Percentiles rank a stretch among this genome's conserved stretches.
phyloP scores from a whole-genome alignment of 805 yeast species.

The Myxozyma udenii region DNA sequence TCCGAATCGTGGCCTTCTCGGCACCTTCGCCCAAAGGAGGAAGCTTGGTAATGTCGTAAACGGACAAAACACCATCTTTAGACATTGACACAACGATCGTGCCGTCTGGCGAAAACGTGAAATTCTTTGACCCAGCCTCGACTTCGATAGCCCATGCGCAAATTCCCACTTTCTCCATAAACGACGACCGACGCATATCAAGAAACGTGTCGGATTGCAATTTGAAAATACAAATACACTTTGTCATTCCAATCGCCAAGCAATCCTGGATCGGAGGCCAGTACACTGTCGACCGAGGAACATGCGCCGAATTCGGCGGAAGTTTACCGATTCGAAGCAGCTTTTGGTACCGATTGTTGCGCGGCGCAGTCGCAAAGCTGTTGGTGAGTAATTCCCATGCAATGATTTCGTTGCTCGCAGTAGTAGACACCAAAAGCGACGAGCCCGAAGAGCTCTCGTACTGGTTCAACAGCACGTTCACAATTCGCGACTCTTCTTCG shows the following conservation, averaged over 20 bases:
- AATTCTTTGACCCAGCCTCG: slow-evolving; percentile 14
- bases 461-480: slow-evolving; percentile 15
- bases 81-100: slow-evolving; percentile 14
- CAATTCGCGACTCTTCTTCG: slow-evolving; percentile 18
- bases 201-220: slow-evolving; percentile 12
- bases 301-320: slow-evolving; percentile 27
- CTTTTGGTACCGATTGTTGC: slow-evolving; percentile 24
- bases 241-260: slow-evolving; percentile 20
- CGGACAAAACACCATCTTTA: slow-evolving; percentile 10
- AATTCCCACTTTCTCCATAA: slow-evolving; percentile 11
- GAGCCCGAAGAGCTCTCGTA: slow-evolving; percentile 13
- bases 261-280: slow-evolving; percentile 21
- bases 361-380: slow-evolving; percentile 12
- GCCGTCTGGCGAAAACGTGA: slow-evolving; percentile 23
- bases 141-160: slow-evolving; percentile 17
- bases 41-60: slow-evolving; percentile 17
- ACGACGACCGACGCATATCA: slow-evolving; percentile 19
- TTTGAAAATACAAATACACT: slow-evolving; percentile 21
- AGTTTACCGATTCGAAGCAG: slow-evolving; percentile 26
- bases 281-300: slow-evolving; percentile 23
- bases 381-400: slow-evolving; percentile 26
- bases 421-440: slow-evolving; percentile 23
- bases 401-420: slow-evolving; percentile 25
- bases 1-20: slow-evolving; percentile 15
- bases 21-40: slow-evolving; percentile 19